These are phyloP conservation scores for Anisodus tanguticus DNA, from an alignment of 257 asterid genomes.

Conservation along the genomic window DNA sequence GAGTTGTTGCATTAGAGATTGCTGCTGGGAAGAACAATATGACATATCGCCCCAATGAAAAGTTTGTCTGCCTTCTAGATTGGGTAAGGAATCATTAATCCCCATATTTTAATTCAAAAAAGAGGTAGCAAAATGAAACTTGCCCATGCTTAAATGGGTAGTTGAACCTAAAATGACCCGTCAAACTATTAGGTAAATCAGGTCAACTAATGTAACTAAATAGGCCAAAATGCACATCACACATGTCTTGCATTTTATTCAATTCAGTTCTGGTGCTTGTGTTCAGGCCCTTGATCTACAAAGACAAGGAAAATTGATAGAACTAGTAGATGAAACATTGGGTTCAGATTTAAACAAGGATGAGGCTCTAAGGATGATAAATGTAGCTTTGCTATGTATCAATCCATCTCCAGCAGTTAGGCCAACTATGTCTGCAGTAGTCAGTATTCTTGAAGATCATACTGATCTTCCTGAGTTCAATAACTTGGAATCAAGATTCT, in stretches of 20 bases:
- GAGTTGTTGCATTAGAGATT: conserved; percentile 60
- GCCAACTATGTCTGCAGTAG: conserved; percentile 68
- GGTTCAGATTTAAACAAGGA: conserved; percentile 42
- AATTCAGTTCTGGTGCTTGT: background rate
- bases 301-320: conserved; percentile 50
- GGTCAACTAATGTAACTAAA: no score
- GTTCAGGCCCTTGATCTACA: conserved; percentile 68
- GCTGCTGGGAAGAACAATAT: conserved; percentile 63
- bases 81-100: conserved; percentile 48
- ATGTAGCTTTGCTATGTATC: conserved; percentile 60
- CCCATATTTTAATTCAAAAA: background rate
- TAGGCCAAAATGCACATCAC: background rate
- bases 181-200: no score
- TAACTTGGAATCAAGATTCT: conserved; percentile 46
- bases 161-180: no score
- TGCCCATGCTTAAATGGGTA: no score
- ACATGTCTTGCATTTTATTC: background rate
- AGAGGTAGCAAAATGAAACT: no score
- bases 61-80: conserved; percentile 62
- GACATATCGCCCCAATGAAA: conserved; percentile 52
- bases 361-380: conserved; percentile 54
- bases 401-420: conserved; percentile 67
- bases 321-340: conserved; percentile 57
- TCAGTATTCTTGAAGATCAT: conserved; percentile 57
- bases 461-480: conserved; percentile 43